Percentiles rank a stretch among this genome's conserved stretches.
Evolutionary conservation across 306 rosid species (phyloP).

Genomic region (Medicago truncatula): DNA sequence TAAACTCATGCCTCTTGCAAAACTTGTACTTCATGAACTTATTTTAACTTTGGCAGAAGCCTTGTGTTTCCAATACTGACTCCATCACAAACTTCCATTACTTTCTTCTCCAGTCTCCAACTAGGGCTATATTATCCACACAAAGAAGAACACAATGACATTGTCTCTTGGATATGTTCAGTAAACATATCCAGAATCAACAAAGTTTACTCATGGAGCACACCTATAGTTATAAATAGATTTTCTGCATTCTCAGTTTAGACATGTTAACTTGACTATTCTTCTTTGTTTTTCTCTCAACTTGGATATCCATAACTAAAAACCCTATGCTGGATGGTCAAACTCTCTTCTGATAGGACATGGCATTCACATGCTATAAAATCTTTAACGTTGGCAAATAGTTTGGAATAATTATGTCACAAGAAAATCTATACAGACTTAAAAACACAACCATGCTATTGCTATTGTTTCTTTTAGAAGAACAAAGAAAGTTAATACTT

Average conservation of each 20-base stretch:
- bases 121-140: background rate
- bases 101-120: background rate
- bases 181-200: background rate
- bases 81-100: background rate
- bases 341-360: background rate
- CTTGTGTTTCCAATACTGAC: background rate
- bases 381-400: background rate
- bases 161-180: slow-evolving; percentile 2
- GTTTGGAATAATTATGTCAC: slow-evolving; percentile 12
- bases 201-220: background rate
- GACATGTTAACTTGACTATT: background rate
- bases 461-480: background rate
- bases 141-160: background rate
- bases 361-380: background rate
- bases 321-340: slow-evolving; percentile 4
- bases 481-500: slow-evolving; percentile 44
- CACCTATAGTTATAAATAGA: slow-evolving; percentile 4
- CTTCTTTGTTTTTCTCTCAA: background rate
- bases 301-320: background rate
- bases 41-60: background rate
- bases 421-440: background rate
- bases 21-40: background rate
- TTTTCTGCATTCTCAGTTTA: slow-evolving; percentile 1
- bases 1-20: background rate
- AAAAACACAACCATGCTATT: background rate